phyloP scores from a whole-genome alignment of 1,139 yeast genomes.

The Saccharomycopsis crataegensis region DNA sequence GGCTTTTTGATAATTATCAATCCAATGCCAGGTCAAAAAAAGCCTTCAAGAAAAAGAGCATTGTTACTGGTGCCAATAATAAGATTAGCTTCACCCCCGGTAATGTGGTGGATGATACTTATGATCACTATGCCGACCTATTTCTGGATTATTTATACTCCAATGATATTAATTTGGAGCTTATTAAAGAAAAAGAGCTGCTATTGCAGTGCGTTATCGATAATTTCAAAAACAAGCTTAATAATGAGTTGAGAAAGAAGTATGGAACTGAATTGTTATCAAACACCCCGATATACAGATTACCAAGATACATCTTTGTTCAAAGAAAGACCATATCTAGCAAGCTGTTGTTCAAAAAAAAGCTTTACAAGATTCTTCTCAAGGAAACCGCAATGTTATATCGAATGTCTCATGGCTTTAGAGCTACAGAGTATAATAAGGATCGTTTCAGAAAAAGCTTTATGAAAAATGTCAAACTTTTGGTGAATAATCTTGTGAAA shows the following conservation, averaged over 20 bases:
- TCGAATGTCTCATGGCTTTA: slow-evolving; percentile 9
- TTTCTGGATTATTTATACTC: slow-evolving; percentile 3
- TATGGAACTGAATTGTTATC: slow-evolving; percentile 15
- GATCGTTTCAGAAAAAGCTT: slow-evolving; percentile 11
- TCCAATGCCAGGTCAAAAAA: neutral
- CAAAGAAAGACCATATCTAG: slow-evolving; percentile 12
- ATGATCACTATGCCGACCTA: neutral
- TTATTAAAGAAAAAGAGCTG: slow-evolving; percentile 12
- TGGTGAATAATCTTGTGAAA: slow-evolving; percentile 3
- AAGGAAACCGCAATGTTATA: slow-evolving; percentile 14
- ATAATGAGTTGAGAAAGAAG: slow-evolving; percentile 13
- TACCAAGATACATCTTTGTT: slow-evolving; percentile 15
- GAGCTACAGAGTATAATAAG: slow-evolving; percentile 14
- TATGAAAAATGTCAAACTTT: slow-evolving; percentile 8
- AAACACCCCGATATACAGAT: slow-evolving; percentile 12
- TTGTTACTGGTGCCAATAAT: neutral
- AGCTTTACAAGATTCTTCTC: slow-evolving; percentile 9
- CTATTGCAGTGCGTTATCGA: slow-evolving; percentile 10
- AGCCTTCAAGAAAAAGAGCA: neutral
- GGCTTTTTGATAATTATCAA: slow-evolving; percentile 11
- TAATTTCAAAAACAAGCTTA: slow-evolving; percentile 13
- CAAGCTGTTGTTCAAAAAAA: slow-evolving; percentile 3
- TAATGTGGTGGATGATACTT: neutral
- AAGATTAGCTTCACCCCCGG: neutral
- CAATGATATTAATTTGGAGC: slow-evolving; percentile 4